Evolutionary conservation across 148 eudicot genomes (phyloP), one percentile per base, ranked within the genome.

Genomic region (Polygonum maritimum): DNA sequence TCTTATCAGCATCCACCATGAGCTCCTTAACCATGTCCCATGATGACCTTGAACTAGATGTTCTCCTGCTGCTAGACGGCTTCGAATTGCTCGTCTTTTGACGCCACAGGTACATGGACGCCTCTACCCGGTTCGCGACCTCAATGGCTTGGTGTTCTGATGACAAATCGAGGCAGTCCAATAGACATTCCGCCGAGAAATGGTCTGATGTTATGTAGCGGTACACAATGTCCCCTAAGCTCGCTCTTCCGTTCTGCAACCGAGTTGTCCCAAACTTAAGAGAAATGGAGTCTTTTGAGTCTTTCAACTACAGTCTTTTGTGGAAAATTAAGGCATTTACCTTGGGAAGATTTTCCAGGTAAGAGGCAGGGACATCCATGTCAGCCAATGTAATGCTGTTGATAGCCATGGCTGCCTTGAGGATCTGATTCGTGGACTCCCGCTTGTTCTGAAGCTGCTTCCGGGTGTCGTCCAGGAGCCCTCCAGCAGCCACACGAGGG

Each of bases 391-490:
- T 76, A 41, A 80, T 48, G 54, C 84, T 80, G 49, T 90, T 90
- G 41, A 88, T 90, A 45, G 94, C 91, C 91, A 86, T 82, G 54
- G 89, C 87, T 52, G 91, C 91, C 79, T 90, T 90, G 36, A 90
- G 87, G 45, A 90, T 86, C 78, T 90, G 94, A 75, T 84, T 86
- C 2, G 88, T 81, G 75, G 86, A 83, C 49, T 88, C 91, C 2
- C 91, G 88, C 69, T 76, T 86, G 65, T 86, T 83, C 77, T 85
- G 91, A 78, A 90, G 65, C 74, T 81, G 81, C 70, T 90, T 90
- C 74, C 87, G 81, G 21, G 81, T 74, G 6, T 81, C 81, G 36
- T 90, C 91, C 35, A 75, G 83, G 5, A 88, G 87, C 74, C 94
- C 94, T 36, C 85, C 86, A 58, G 80, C 81, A 22, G 94, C 88